Percentiles rank a stretch among this genome's conserved stretches.
Evolutionary conservation across 441 rosid species (phyloP).

Genomic region (Jatropha podagrica): DNA sequence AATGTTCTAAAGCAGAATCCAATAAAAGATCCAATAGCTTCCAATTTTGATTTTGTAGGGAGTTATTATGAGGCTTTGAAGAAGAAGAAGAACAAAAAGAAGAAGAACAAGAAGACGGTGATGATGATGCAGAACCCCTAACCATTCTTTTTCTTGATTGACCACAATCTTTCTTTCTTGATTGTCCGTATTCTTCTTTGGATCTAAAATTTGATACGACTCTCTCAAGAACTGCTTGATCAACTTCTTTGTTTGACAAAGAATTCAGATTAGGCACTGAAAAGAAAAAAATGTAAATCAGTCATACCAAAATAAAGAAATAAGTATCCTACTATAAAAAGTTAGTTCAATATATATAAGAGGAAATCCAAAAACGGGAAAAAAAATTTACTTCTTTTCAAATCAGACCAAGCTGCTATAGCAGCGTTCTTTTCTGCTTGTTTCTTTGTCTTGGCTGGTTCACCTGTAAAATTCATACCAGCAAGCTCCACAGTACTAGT

Average conservation of each 20-base stretch:
- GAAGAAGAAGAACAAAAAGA: conserved; percentile 11
- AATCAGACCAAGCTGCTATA: conserved; percentile 75
- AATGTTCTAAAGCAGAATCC: conserved; percentile 40
- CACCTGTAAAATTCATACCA: conserved; percentile 67
- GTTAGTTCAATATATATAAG: too few relatives aligned
- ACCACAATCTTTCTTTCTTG: conserved; percentile 43
- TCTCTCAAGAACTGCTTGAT: conserved; percentile 58
- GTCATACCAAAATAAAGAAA: not conserved
- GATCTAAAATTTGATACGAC: conserved; percentile 51
- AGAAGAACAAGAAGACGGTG: conserved; percentile 20
- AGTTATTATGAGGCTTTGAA: conserved; percentile 15
- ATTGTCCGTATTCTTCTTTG: conserved; percentile 38
- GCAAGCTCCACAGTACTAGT: conserved; percentile 71
- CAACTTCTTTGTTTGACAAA: conserved; percentile 28
- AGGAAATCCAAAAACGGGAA: not conserved
- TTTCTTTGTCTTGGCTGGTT: conserved; percentile 71
- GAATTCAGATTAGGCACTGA: not conserved
- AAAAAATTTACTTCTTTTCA: conserved; percentile 43
- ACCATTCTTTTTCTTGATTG: conserved; percentile 52
- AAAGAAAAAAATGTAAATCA: not conserved
- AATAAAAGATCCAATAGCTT: conserved; percentile 49
- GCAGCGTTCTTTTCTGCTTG: conserved; percentile 93
- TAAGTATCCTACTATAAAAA: not conserved
- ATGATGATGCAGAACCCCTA: conserved; percentile 26
- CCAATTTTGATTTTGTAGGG: conserved; percentile 34